Conservation (phyloP, 2,329 filamentous ascomycete species). For the Pyricularia sp. region DNA sequence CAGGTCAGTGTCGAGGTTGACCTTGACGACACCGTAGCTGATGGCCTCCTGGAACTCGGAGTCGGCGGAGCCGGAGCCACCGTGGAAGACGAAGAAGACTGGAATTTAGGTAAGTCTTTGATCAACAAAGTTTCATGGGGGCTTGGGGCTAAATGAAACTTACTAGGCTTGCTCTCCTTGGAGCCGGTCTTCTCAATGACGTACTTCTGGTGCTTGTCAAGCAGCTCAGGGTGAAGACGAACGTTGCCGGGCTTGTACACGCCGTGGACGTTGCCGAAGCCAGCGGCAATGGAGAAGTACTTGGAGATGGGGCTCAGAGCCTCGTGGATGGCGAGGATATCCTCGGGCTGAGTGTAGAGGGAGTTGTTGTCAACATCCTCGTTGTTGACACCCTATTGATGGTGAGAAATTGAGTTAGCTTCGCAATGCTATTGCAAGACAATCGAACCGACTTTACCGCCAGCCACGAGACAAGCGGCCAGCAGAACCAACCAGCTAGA, state of each 20-base stretch:
- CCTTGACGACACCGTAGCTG: slow-evolving; percentile 91
- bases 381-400: slow-evolving; percentile 62
- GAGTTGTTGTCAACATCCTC: slow-evolving; percentile 93
- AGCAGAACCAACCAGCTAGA: too few species aligned
- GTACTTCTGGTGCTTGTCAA: slow-evolving; percentile 90
- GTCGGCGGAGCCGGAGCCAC: slow-evolving; percentile 84
- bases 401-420: neutral
- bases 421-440: neutral
- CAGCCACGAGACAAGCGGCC: neutral
- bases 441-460: neutral
- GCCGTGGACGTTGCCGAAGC: slow-evolving; percentile 98
- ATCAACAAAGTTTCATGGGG: neutral
- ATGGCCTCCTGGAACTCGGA: slow-evolving; percentile 85
- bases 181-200: slow-evolving; percentile 80
- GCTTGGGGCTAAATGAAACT: neutral
- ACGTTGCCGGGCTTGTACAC: slow-evolving; percentile 91
- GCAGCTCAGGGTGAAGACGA: slow-evolving; percentile 88
- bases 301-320: slow-evolving; percentile 73
- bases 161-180: slow-evolving; percentile 8
- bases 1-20: slow-evolving; percentile 97
- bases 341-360: slow-evolving; percentile 95
- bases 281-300: slow-evolving; percentile 96
- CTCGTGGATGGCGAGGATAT: slow-evolving; percentile 85
- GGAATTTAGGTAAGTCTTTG: neutral
- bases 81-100: slow-evolving; percentile 99